These are phyloP conservation scores for Saururus chinensis DNA, from an alignment of 164 flowering plant species.

Conservation along the genomic window DNA sequence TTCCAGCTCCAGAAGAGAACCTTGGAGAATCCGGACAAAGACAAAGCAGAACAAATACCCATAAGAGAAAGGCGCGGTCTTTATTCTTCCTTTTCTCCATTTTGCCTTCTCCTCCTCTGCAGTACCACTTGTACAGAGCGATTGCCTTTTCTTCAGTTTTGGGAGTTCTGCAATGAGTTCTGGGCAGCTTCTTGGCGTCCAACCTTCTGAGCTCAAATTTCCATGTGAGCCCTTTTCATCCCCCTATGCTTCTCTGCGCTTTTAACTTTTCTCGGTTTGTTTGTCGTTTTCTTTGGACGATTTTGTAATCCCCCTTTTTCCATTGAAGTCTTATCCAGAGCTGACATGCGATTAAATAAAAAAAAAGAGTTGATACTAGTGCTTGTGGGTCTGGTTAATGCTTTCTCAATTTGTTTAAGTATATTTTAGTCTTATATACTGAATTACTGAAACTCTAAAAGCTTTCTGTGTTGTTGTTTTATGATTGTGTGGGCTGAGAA, in stretches of 20 bases:
- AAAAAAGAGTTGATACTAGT: too few species aligned
- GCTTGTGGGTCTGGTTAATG: neutral
- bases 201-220: conserved; percentile 27
- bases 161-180: conserved; percentile 15
- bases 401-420: too few species aligned
- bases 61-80: too few species aligned
- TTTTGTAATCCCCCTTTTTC: neutral
- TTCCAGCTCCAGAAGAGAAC: too few species aligned
- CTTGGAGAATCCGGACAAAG: too few species aligned
- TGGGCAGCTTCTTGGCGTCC: conserved; percentile 26
- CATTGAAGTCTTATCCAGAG: neutral
- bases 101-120: too few species aligned
- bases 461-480: neutral
- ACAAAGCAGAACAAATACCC: too few species aligned
- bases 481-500: conserved; percentile 8
- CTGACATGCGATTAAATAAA: too few species aligned
- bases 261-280: neutral
- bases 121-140: too few species aligned
- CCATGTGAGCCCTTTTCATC: conserved; percentile 12
- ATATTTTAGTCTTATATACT: neutral
- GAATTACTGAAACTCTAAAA: neutral
- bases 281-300: neutral
- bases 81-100: too few species aligned
- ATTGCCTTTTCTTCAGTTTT: too few species aligned
- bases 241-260: neutral